Percentiles rank a stretch among this genome's conserved stretches.
phyloP scores from a whole-genome alignment of 1,284 basidiomycete genomes.

The Lentinula novae-zelandiae region DNA sequence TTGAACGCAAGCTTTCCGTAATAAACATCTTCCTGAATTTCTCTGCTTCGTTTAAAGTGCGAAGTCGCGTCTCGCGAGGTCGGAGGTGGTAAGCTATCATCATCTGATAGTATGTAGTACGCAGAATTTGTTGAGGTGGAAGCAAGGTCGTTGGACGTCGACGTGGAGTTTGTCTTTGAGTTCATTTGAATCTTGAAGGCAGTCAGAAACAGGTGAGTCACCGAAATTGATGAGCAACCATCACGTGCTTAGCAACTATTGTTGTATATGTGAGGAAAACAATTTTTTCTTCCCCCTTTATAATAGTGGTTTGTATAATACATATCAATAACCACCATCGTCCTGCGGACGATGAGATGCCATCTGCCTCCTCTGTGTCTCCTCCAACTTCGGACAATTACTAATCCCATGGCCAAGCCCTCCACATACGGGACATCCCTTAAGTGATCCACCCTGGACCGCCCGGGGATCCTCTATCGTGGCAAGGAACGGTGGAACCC shows the following conservation, averaged over 20 bases:
- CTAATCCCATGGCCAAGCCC: constrained; percentile 92
- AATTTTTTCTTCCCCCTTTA: too few relatives aligned
- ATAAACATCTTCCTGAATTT: not conserved
- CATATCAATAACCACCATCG: constrained; percentile 40
- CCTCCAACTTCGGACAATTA: constrained; percentile 96
- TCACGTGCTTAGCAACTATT: not conserved
- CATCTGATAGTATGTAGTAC: not conserved
- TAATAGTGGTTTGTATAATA: too few relatives aligned
- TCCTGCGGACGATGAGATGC: constrained; percentile 74
- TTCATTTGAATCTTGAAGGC: not conserved
- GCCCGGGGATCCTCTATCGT: constrained; percentile 91
- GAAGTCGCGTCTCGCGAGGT: not conserved
- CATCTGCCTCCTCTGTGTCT: constrained; percentile 84
- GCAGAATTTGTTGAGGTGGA: not conserved
- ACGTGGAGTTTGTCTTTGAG: too few relatives aligned
- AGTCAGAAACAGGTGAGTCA: not conserved
- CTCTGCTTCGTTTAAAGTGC: not conserved
- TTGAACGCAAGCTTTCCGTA: constrained; percentile 1
- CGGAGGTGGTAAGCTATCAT: not conserved
- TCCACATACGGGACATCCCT: constrained; percentile 95
- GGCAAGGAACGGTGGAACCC: constrained; percentile 93
- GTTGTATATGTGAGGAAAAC: too few relatives aligned
- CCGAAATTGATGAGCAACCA: not conserved
- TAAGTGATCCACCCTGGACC: constrained; percentile 70
- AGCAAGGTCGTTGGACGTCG: not conserved